A percentile compares a stretch with the other conserved stretches of the same genome.
Conservation (phyloP, 75 land plant genomes). For the Pinus albicaulis region DNA sequence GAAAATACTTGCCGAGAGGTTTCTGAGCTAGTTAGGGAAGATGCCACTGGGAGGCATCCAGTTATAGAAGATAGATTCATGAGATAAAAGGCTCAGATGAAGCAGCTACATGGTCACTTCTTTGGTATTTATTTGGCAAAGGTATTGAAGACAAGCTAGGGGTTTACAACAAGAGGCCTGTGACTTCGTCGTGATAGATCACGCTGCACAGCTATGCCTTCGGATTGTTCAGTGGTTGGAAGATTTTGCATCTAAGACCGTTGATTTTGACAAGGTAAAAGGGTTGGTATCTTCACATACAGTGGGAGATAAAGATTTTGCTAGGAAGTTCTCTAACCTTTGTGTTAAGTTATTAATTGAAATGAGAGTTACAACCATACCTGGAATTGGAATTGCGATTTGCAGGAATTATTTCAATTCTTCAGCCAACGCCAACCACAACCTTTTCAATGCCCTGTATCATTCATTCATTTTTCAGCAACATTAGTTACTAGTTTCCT, state of each 20-base stretch:
- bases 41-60: slow-evolving; percentile 58
- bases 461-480: too few relatives aligned
- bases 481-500: too few relatives aligned
- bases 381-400: too few relatives aligned
- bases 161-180: slow-evolving; percentile 81
- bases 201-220: slow-evolving; percentile 82
- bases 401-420: too few relatives aligned
- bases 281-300: too few relatives aligned
- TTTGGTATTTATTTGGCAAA: slow-evolving; percentile 97
- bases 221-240: slow-evolving; percentile 96
- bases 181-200: slow-evolving; percentile 67
- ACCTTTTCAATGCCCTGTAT: too few relatives aligned
- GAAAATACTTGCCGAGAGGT: too few relatives aligned
- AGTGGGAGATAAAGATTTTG: too few relatives aligned
- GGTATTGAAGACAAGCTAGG: slow-evolving; percentile 42
- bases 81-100: slow-evolving; percentile 88
- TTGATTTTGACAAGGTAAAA: slow-evolving; percentile 67
- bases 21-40: slow-evolving; percentile 18
- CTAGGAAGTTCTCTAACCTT: too few relatives aligned
- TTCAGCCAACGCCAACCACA: too few relatives aligned
- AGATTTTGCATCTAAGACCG: slow-evolving; percentile 77
- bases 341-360: too few relatives aligned
- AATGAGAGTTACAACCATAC: too few relatives aligned
- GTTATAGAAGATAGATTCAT: slow-evolving; percentile 83
- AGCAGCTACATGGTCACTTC: slow-evolving; percentile 95